phyloP scores from a whole-genome alignment of 2,329 filamentous ascomycete species.

The Xylaria sp. region DNA sequence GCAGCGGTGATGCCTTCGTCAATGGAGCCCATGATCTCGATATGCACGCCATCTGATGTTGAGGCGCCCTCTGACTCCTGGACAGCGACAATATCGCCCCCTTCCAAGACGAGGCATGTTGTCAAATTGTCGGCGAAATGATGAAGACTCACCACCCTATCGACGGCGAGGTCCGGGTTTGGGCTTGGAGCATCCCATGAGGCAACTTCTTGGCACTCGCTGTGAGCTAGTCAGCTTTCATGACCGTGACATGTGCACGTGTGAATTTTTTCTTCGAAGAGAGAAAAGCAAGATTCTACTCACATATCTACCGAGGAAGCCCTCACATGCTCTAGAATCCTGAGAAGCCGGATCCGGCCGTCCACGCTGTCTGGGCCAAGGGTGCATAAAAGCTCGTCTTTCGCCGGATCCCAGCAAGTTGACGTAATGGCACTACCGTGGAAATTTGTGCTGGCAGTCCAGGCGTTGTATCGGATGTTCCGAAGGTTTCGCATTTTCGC shows the following conservation, averaged over 20 bases:
- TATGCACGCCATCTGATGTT: conserved; percentile 69
- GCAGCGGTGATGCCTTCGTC: conserved; percentile 90
- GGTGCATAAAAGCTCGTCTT: conserved; percentile 79
- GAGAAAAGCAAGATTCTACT: conserved; percentile 32
- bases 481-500: conserved; percentile 83
- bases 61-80: conserved; percentile 64
- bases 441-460: conserved; percentile 60
- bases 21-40: conserved; percentile 95
- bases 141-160: conserved; percentile 79
- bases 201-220: conserved; percentile 62
- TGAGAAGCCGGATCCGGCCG: conserved; percentile 73
- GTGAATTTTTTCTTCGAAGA: neutral
- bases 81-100: conserved; percentile 88
- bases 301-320: conserved; percentile 47
- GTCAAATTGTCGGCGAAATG: conserved; percentile 81
- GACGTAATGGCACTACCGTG: conserved; percentile 67
- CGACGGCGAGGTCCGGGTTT: conserved; percentile 73
- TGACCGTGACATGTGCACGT: neutral
- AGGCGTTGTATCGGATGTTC: conserved; percentile 73
- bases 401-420: conserved; percentile 82
- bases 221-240: conserved; percentile 28
- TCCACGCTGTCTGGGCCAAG: conserved; percentile 78
- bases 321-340: conserved; percentile 53
- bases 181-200: conserved; percentile 90
- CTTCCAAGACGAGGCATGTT: conserved; percentile 82